Conservation (phyloP, 2,329 filamentous ascomycete species). For the Shiraia bambusicola region DNA sequence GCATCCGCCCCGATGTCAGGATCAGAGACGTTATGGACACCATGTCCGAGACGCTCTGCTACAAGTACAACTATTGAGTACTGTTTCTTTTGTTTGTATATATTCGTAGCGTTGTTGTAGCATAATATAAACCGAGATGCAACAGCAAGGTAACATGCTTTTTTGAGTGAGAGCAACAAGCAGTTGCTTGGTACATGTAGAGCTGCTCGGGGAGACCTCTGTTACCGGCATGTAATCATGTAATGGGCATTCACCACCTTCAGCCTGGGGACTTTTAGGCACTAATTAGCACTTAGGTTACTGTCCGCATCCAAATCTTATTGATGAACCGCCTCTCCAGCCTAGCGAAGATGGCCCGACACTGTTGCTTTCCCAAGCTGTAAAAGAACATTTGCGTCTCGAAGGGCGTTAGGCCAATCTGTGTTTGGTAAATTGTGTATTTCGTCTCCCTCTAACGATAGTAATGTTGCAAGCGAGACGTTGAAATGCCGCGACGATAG, state of each 20-base stretch:
- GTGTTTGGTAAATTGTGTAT: neutral
- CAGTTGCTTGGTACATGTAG: no score
- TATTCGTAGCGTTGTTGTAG: neutral
- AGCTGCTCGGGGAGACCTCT: no score
- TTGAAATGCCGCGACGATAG: slow-evolving; percentile 8
- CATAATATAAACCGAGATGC: neutral
- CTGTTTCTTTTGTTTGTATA: neutral
- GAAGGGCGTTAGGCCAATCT: slow-evolving; percentile 1
- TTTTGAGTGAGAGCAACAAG: no score
- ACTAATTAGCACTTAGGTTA: neutral
- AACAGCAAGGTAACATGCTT: no score
- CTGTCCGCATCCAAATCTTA: slow-evolving; percentile 1
- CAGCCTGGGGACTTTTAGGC: neutral
- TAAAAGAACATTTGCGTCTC: neutral
- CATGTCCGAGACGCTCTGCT: slow-evolving; percentile 27
- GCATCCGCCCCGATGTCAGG: slow-evolving; percentile 27
- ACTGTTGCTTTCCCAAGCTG: slow-evolving; percentile 3
- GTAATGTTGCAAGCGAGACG: slow-evolving; percentile 2
- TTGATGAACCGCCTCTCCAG: no score
- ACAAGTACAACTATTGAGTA: slow-evolving; percentile 41
- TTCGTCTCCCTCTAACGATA: slow-evolving; percentile 2
- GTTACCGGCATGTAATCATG: neutral
- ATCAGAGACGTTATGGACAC: slow-evolving; percentile 38
- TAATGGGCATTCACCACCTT: slow-evolving; percentile 1
- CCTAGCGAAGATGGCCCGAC: slow-evolving; percentile 1